Base-by-base conservation (phyloP, 2,329 filamentous ascomycete species). In the Coniochaeta ligniaria region DNA sequence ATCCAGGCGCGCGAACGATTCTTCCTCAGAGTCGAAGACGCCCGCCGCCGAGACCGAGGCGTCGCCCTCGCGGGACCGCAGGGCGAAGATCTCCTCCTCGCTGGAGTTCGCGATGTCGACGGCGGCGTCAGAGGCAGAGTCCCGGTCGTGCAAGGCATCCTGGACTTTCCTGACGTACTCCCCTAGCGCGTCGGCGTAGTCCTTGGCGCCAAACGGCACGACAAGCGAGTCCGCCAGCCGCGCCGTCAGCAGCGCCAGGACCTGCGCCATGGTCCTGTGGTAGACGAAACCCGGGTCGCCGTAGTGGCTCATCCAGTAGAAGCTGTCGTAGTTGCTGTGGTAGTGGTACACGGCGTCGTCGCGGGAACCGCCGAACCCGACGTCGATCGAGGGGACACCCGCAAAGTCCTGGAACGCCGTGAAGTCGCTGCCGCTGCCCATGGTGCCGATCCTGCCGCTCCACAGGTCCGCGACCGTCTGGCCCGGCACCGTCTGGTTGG, bases 241-340 rank as follows among this genome's bases (percentile, higher is more conserved):
- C 4, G 85, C 84, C 1, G 85, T 77, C 24, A 87, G 75, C 47
- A 91, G 70, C 20, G 82, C 84, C 52, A 88, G 79, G 14, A 93
- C 71, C 70, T 89, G 87, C 2, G 88, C 81, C 76, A 87, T 83
- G 56, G 87, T 78, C 63, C 79, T 72, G 38, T 91, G 89, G 68
- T 91, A 90, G 54, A 81, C 76, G 60, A 85, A 87, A 24, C 79
- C 83, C 1, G 80, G 80, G 68, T 96, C 93, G 47, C 91, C 92
- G 64, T 84, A 95, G 26, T 82, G 83, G 60, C 87, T 82, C 91
- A 96, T 96, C 92, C 93, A 96, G 73, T 89, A 80, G 73, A 92
- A 95, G 68, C 87, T 91, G 72, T 96, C 92, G 73, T 96, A 96
- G 77, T 96, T 96, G 72, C 87, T 88, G 76, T 96, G 92, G 73